A percentile compares a stretch with the other conserved stretches of the same genome.
Evolutionary conservation across 176 grass and related monocot genomes (phyloP).

Genomic region (Lolium perenne): DNA sequence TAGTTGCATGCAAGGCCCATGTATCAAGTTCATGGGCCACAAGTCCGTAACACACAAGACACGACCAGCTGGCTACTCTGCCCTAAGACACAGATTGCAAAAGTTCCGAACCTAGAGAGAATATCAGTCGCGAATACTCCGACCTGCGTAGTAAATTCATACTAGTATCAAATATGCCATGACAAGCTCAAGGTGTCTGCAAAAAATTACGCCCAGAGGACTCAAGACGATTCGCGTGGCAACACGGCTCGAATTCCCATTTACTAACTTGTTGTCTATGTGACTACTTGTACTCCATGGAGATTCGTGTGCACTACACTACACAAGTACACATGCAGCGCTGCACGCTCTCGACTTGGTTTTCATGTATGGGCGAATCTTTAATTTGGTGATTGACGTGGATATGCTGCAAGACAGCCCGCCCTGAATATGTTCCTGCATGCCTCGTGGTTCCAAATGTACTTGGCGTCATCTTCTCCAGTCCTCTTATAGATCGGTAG

Average conservation of each 20-base stretch:
- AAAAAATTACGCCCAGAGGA: background rate
- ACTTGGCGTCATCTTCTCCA: conserved; percentile 21
- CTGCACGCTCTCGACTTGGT: background rate
- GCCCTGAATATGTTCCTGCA: conserved; percentile 36
- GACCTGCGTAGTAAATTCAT: background rate
- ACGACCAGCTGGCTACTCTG: too few relatives aligned
- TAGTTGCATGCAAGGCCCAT: background rate
- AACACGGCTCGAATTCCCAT: background rate
- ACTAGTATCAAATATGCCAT: background rate
- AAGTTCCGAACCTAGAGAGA: background rate
- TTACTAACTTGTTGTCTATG: background rate
- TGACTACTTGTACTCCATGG: conserved; percentile 9
- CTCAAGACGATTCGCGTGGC: background rate
- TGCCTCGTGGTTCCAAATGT: conserved; percentile 28
- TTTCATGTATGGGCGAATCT: conserved; percentile 28
- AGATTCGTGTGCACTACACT: conserved; percentile 14
- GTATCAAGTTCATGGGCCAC: background rate
- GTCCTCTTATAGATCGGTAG: conserved; percentile 9
- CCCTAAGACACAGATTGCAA: background rate
- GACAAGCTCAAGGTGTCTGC: background rate
- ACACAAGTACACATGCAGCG: background rate
- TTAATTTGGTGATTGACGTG: conserved; percentile 31
- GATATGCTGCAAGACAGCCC: background rate
- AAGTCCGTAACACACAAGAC: background rate
- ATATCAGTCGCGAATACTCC: background rate